A percentile compares a stretch with the other conserved stretches of the same genome.
These are phyloP conservation scores for Arthromyces matolae DNA, from an alignment of 768 basidiomycete genomes.

Conservation along the genomic window DNA sequence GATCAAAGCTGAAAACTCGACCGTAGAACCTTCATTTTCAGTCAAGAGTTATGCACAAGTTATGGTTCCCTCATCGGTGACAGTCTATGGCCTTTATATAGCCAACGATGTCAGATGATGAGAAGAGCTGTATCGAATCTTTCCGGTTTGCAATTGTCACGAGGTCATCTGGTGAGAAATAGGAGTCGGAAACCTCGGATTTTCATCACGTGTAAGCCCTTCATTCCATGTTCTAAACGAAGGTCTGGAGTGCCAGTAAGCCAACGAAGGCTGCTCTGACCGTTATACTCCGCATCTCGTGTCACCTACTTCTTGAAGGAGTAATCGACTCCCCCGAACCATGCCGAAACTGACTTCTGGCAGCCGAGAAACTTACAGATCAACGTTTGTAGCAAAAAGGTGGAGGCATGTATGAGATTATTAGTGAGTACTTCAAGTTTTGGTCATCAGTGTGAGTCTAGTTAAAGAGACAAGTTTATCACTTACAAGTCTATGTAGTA, in stretches of 20 bases:
- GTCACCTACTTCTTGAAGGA: not conserved
- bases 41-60: too few relatives aligned
- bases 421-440: conserved; percentile 4
- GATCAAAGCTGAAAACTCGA: not conserved
- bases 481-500: conserved; percentile 12
- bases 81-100: conserved; percentile 10
- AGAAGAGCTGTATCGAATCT: not conserved
- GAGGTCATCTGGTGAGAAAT: conserved; percentile 8
- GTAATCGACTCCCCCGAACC: conserved; percentile 2
- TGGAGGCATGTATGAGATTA: too few relatives aligned
- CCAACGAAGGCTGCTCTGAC: not conserved
- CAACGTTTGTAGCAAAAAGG: too few relatives aligned
- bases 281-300: conserved; percentile 9
- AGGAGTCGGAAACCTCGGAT: conserved; percentile 1
- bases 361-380: too few relatives aligned
- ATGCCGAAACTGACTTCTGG: not conserved
- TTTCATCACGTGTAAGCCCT: conserved; percentile 13
- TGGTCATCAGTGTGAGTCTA: not conserved
- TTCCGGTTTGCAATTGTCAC: not conserved
- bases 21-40: conserved; percentile 40
- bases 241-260: not conserved
- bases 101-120: conserved; percentile 4
- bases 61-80: not conserved
- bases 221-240: conserved; percentile 1
- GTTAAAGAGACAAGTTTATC: not conserved